These are phyloP conservation scores for Stygiomarasmius scandens DNA, from an alignment of 1,284 basidiomycete species.

Conservation along the genomic window DNA sequence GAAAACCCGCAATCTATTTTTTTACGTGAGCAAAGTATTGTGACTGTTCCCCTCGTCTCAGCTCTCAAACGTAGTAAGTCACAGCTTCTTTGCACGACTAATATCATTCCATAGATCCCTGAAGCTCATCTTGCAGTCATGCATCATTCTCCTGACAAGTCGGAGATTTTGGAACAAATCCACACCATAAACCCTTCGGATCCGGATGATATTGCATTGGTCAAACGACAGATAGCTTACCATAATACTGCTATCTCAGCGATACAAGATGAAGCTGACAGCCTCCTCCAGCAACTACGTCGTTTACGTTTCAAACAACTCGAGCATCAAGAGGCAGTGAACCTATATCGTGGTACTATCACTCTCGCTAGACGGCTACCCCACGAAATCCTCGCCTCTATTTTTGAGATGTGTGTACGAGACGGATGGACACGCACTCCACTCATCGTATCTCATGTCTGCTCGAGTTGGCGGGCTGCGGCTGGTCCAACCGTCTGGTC, in stretches of 20 bases:
- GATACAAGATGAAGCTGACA: constrained; percentile 47
- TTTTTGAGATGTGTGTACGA: constrained; percentile 54
- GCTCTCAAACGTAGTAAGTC: no score
- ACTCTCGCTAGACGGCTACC: constrained; percentile 60
- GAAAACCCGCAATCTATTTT: not conserved
- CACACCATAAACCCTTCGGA: not conserved
- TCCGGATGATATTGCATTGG: constrained; percentile 18
- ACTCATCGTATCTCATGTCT: constrained; percentile 60
- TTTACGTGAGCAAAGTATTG: no score
- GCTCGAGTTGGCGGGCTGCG: constrained; percentile 60
- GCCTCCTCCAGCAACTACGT: constrained; percentile 41
- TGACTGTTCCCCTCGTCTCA: no score
- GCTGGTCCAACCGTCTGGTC: constrained; percentile 60
- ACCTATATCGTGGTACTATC: constrained; percentile 48
- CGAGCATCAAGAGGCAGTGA: constrained; percentile 44
- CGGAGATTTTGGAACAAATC: not conserved
- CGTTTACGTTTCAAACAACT: constrained; percentile 46
- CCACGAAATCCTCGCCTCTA: constrained; percentile 55
- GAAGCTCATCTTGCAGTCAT: not conserved
- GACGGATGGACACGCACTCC: constrained; percentile 60
- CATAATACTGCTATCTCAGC: constrained; percentile 44
- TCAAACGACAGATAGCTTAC: constrained; percentile 31
- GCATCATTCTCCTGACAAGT: not conserved
- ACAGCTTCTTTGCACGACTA: no score
- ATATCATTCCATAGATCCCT: not conserved